These are phyloP conservation scores for Suhomyces maxii DNA, from an alignment of 1,139 yeast genomes.

Conservation along the genomic window DNA sequence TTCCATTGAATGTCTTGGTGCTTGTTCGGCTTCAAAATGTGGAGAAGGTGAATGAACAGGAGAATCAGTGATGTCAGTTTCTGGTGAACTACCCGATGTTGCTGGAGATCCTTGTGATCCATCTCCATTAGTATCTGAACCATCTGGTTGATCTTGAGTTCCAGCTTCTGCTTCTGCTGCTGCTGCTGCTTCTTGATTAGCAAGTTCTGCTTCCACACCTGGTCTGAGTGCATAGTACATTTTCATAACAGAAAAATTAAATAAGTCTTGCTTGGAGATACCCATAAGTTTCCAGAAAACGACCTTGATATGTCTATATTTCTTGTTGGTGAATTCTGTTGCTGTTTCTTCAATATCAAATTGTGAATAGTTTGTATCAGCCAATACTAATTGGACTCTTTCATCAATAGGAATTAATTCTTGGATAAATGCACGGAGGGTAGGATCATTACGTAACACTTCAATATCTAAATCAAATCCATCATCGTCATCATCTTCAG, in stretches of 20 bases:
- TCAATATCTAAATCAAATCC: slow-evolving; percentile 39
- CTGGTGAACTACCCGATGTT: neutral
- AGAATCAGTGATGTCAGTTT: neutral
- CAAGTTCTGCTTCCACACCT: neutral
- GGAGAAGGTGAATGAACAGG: neutral
- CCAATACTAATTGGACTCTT: slow-evolving; percentile 36
- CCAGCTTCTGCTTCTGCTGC: neutral
- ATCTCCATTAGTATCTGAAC: neutral
- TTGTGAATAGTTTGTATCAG: slow-evolving; percentile 26
- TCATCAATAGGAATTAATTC: slow-evolving; percentile 44
- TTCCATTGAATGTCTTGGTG: neutral
- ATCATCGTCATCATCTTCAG: slow-evolving; percentile 24
- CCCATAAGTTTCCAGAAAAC: slow-evolving; percentile 60
- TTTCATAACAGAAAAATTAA: slow-evolving; percentile 52
- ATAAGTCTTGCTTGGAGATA: slow-evolving; percentile 44
- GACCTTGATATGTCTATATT: slow-evolving; percentile 35
- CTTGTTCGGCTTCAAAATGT: neutral
- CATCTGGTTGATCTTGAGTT: neutral
- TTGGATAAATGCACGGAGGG: slow-evolving; percentile 39
- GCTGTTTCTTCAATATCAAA: slow-evolving; percentile 48
- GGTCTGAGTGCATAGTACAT: slow-evolving; percentile 25
- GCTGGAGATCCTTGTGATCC: neutral
- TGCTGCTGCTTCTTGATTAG: neutral
- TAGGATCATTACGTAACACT: slow-evolving; percentile 40
- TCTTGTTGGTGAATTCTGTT: slow-evolving; percentile 33